Evolutionary conservation across 2,329 filamentous ascomycete genomes (phyloP), one percentile per base, ranked within the genome.

Genomic region (Stagonosporopsis rhizophila): DNA sequence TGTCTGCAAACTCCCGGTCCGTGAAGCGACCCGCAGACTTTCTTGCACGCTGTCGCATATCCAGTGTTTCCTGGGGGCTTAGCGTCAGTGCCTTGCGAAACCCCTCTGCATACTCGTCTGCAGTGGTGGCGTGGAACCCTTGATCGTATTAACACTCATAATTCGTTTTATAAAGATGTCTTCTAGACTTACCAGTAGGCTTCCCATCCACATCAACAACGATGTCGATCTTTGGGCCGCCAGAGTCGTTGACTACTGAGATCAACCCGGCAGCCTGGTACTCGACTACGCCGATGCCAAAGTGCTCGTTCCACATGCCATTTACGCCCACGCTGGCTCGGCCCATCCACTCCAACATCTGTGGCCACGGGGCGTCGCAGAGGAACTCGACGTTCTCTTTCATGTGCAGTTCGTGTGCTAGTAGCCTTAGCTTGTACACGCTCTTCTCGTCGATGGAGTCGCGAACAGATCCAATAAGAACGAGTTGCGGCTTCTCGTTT

Each of bases 261-360:
- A 99, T 92, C 55, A 99, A 81, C 1, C 95, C 95, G 0, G 95
- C 95, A 4, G 95, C 95, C 74, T 98, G 93, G 73, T 98, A 99
- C 80, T 99, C 95, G 37, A 99, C 95, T 15, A 98, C 93, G 1
- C 95, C 95, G 56, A 99, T 99, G 20, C 95, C 95, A 74, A 99
- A 99, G 76, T 99, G 95, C 79, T 99, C 95, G 74, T 97, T 98
- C 94, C 95, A 88, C 95, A 99, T 99, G 70, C 90, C 92, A 68
- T 99, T 99, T 27, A 96, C 92, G 45, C 95, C 95, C 1, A 99
- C 85, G 17, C 87, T 94, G 4, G 90, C 88, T 60, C 82, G 87
- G 49, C 86, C 81, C 58, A 98, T 81, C 85, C 91, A 92, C 28
- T 89, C 84, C 9, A 97, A 81, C 49, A 99, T 91, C 65, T 92